Evolutionary conservation across 371 early-diverging fungal genomes (phyloP).

Genomic region (Amoeboradix gromovi): DNA sequence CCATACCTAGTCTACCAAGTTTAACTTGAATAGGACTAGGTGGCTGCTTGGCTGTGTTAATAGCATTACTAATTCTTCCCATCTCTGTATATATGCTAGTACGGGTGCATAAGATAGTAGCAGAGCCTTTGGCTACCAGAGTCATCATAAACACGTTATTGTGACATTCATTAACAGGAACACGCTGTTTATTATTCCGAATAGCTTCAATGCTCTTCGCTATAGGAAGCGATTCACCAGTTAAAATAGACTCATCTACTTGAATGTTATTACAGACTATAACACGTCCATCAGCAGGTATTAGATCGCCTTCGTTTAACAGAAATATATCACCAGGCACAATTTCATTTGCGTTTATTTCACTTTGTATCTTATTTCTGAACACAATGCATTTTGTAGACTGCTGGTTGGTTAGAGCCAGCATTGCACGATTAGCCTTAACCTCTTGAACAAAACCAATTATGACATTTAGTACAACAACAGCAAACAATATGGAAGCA

Average conservation of each 20-base stretch:
- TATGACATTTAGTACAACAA: slow-evolving; percentile 39
- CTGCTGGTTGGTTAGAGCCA: slow-evolving; percentile 16
- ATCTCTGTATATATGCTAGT: slow-evolving; percentile 56
- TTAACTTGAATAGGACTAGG: slow-evolving; percentile 46
- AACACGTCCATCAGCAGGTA: slow-evolving; percentile 59
- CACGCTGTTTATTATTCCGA: slow-evolving; percentile 18
- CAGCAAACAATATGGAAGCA: slow-evolving; percentile 28
- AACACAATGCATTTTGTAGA: slow-evolving; percentile 22
- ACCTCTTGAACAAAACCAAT: slow-evolving; percentile 65
- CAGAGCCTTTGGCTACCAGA: slow-evolving; percentile 40
- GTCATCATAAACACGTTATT: slow-evolving; percentile 60
- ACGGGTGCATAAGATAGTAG: slow-evolving; percentile 46
- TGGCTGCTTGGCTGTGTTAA: slow-evolving; percentile 27
- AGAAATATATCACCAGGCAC: slow-evolving; percentile 63
- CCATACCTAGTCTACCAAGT: slow-evolving; percentile 36
- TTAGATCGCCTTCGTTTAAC: slow-evolving; percentile 53
- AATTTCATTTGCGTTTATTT: slow-evolving; percentile 32
- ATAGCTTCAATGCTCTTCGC: slow-evolving; percentile 21
- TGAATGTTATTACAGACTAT: slow-evolving; percentile 45
- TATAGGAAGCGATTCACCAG: slow-evolving; percentile 50
- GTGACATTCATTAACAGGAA: slow-evolving; percentile 48
- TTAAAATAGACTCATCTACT: slow-evolving; percentile 50
- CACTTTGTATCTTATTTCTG: slow-evolving; percentile 33
- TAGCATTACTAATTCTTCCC: slow-evolving; percentile 44
- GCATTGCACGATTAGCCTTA: slow-evolving; percentile 37